Evolutionary conservation across 1,139 yeast species (phyloP).

Genomic region (Meyerozyma sp.): DNA sequence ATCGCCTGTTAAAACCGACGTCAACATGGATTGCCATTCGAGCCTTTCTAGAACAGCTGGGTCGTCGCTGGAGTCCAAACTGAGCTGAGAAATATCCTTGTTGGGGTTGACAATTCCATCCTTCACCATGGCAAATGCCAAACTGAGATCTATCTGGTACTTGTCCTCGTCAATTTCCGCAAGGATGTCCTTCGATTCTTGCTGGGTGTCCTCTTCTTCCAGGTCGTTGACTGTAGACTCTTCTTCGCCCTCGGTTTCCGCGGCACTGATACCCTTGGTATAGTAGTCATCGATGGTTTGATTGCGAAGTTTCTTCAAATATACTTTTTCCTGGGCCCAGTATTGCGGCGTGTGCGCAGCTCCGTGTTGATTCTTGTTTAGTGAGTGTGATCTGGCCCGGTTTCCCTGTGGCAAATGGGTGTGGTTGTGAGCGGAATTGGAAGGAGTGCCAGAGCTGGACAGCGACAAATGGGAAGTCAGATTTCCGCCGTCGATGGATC

Average conservation of each 20-base stretch:
- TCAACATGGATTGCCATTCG: conserved; percentile 95
- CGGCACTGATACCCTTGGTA: conserved; percentile 53
- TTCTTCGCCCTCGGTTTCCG: conserved; percentile 26
- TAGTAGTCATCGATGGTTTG: conserved; percentile 66
- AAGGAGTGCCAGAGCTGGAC: not conserved
- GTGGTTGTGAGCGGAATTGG: not conserved
- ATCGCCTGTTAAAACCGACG: conserved; percentile 89
- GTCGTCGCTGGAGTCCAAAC: conserved; percentile 45
- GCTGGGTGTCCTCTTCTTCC: conserved; percentile 15
- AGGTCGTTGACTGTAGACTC: conserved; percentile 21
- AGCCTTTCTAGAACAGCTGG: conserved; percentile 72
- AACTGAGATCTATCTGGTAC: conserved; percentile 36
- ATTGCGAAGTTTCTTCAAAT: conserved; percentile 59
- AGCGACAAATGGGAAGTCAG: not conserved
- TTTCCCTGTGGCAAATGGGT: not conserved
- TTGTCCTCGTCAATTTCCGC: conserved; percentile 41
- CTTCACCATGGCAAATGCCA: conserved; percentile 33
- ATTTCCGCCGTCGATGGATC: not conserved
- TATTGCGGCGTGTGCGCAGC: conserved; percentile 32
- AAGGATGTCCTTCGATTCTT: conserved; percentile 29
- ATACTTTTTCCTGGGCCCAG: conserved; percentile 64
- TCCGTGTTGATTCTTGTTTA: conserved; percentile 17
- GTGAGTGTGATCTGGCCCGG: conserved; percentile 18
- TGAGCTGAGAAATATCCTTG: conserved; percentile 35
- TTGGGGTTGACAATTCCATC: conserved; percentile 27